Conservation (phyloP, 768 basidiomycete species). For the Calvatia gigantea region DNA sequence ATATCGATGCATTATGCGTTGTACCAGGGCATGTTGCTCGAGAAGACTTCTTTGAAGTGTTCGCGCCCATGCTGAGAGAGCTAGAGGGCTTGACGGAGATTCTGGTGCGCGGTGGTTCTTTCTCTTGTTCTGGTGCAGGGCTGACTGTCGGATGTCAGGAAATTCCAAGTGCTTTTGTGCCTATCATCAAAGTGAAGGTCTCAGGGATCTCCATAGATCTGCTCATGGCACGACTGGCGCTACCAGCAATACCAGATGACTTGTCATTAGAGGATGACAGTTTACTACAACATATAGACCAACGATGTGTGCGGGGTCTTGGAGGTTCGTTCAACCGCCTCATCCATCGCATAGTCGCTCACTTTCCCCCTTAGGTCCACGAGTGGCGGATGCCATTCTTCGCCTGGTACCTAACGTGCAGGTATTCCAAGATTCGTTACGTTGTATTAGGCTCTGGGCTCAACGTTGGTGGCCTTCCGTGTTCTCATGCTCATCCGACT, state of each 20-base stretch:
- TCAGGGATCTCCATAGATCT: constrained; percentile 95
- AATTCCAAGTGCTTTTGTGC: constrained; percentile 95
- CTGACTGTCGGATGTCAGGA: constrained; percentile 49
- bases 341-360: constrained; percentile 14
- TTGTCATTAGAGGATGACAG: constrained; percentile 89
- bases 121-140: neutral
- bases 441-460: constrained; percentile 98
- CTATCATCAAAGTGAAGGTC: constrained; percentile 90
- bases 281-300: constrained; percentile 88
- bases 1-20: constrained; percentile 98
- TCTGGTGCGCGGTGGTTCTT: constrained; percentile 62
- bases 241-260: constrained; percentile 90
- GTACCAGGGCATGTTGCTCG: constrained; percentile 94
- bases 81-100: constrained; percentile 84
- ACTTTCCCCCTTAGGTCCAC: constrained; percentile 59
- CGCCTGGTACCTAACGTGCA: constrained; percentile 91
- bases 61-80: constrained; percentile 84
- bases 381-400: constrained; percentile 94
- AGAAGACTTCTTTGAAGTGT: constrained; percentile 93
- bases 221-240: constrained; percentile 83
- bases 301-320: constrained; percentile 91
- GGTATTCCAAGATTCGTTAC: constrained; percentile 90
- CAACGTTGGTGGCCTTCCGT: constrained; percentile 59
- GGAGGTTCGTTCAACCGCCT: constrained; percentile 54
- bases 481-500: neutral